Evolutionary conservation across 2,329 filamentous ascomycete species (phyloP).

Genomic region (Trichoderma sp.): DNA sequence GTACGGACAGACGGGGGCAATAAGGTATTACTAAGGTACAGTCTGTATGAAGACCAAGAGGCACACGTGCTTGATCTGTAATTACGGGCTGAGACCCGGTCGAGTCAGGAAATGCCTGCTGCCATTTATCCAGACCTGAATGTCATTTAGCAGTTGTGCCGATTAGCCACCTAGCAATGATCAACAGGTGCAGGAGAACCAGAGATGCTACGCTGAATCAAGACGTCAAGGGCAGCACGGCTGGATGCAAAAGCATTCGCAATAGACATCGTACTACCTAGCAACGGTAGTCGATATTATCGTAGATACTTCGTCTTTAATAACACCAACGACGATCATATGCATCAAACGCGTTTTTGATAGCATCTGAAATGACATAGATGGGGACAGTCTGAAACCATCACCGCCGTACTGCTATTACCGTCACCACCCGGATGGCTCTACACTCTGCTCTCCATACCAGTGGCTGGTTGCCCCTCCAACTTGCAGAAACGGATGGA

Average conservation of each 20-base stretch:
- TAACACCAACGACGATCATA: neutral
- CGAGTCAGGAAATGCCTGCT: too few species aligned
- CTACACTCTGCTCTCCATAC: neutral
- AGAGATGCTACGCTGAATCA: neutral
- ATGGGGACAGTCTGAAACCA: too few species aligned
- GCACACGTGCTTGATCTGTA: too few species aligned
- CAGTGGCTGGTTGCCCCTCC: slow-evolving; percentile 19
- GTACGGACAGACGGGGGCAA: neutral
- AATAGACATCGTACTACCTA: too few species aligned
- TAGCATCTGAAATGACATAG: neutral
- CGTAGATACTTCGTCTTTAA: too few species aligned
- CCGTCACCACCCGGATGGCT: too few species aligned
- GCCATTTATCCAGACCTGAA: neutral
- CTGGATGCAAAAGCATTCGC: too few species aligned
- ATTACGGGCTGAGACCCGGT: too few species aligned
- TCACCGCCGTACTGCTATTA: too few species aligned
- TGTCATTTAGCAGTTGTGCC: slow-evolving; percentile 10
- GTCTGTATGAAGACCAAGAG: too few species aligned
- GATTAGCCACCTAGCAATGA: neutral
- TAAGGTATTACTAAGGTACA: too few species aligned
- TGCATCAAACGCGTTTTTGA: slow-evolving; percentile 3
- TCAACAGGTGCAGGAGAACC: neutral
- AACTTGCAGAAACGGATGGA: slow-evolving; percentile 4
- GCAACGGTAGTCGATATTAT: too few species aligned
- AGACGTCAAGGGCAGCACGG: neutral